Percentiles rank a stretch among this genome's conserved stretches.
These are phyloP conservation scores for Arctostaphylos glauca DNA, from an alignment of 148 eudicot genomes.

Conservation along the genomic window DNA sequence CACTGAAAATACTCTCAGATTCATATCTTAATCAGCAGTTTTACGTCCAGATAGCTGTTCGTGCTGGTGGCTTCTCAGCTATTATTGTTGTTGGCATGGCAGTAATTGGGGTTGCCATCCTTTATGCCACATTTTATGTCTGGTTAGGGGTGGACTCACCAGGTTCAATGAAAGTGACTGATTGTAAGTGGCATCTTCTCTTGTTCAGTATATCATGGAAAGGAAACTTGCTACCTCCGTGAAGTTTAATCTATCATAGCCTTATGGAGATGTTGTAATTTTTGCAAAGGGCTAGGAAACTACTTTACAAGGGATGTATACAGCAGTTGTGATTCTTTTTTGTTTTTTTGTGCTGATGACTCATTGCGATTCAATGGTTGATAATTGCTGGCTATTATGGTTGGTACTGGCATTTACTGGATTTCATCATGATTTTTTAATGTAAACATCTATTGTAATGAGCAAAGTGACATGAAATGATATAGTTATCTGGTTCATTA, in stretches of 20 bases:
- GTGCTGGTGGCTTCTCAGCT: slow-evolving; percentile 99
- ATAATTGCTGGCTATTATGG: background rate
- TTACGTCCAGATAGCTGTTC: slow-evolving; percentile 79
- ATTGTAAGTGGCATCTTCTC: slow-evolving; percentile 49
- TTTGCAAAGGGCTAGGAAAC: background rate
- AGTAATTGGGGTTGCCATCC: slow-evolving; percentile 85
- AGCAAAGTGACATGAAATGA: slow-evolving; percentile 2
- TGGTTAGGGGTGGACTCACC: slow-evolving; percentile 86
- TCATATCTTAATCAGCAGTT: slow-evolving; percentile 12
- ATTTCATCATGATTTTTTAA: background rate
- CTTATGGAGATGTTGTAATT: background rate
- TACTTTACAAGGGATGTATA: background rate
- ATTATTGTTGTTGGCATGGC: slow-evolving; percentile 96
- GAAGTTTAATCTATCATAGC: background rate
- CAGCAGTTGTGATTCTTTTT: too few species aligned
- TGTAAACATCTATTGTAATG: background rate
- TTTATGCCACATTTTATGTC: slow-evolving; percentile 91
- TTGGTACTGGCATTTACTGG: too few species aligned
- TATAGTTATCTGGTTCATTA: background rate
- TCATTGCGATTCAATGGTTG: background rate
- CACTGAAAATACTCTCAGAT: slow-evolving; percentile 11
- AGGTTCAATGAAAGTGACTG: slow-evolving; percentile 90
- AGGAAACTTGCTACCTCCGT: background rate
- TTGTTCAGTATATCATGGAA: background rate
- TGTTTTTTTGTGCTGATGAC: background rate